Conservation (phyloP, 345 rosid species). For the Abelmoschus esculentus region DNA sequence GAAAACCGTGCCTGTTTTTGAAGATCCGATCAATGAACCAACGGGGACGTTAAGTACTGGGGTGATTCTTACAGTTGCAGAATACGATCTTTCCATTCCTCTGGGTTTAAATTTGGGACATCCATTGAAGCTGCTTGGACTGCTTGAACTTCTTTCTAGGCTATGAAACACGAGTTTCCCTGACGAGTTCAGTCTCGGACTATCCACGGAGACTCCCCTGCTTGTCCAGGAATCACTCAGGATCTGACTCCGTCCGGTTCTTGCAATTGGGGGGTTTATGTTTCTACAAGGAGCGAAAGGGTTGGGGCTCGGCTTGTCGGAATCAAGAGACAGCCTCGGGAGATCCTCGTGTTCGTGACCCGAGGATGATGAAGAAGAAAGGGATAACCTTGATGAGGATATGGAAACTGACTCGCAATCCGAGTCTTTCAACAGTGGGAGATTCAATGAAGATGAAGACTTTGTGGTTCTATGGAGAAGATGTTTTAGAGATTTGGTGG, state of each 20-base stretch:
- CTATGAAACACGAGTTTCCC: constrained; percentile 90
- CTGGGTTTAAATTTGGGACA: constrained; percentile 66
- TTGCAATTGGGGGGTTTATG: constrained; percentile 11
- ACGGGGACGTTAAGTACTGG: constrained; percentile 76
- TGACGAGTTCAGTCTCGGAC: constrained; percentile 88
- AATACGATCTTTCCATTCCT: constrained; percentile 92
- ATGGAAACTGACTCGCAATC: constrained; percentile 60
- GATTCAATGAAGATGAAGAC: constrained; percentile 31
- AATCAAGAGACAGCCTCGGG: constrained; percentile 71
- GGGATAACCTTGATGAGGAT: constrained; percentile 71
- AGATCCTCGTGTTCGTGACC: constrained; percentile 75
- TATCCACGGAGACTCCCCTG: constrained; percentile 71
- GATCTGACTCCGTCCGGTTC: constrained; percentile 54
- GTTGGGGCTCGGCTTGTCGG: constrained; percentile 35
- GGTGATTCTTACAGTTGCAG: constrained; percentile 59
- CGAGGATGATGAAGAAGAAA: constrained; percentile 72
- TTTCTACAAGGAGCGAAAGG: background rate
- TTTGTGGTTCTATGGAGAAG: constrained; percentile 63
- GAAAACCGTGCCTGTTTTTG: constrained; percentile 43
- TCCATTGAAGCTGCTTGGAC: constrained; percentile 91
- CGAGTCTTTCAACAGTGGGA: constrained; percentile 67
- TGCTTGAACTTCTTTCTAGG: constrained; percentile 89
- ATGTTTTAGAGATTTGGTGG: constrained; percentile 50
- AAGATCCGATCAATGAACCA: constrained; percentile 47
- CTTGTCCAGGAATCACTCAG: constrained; percentile 39